These are phyloP conservation scores for Saccharomycopsis capsularis DNA, from an alignment of 805 yeast genomes.

Conservation along the genomic window DNA sequence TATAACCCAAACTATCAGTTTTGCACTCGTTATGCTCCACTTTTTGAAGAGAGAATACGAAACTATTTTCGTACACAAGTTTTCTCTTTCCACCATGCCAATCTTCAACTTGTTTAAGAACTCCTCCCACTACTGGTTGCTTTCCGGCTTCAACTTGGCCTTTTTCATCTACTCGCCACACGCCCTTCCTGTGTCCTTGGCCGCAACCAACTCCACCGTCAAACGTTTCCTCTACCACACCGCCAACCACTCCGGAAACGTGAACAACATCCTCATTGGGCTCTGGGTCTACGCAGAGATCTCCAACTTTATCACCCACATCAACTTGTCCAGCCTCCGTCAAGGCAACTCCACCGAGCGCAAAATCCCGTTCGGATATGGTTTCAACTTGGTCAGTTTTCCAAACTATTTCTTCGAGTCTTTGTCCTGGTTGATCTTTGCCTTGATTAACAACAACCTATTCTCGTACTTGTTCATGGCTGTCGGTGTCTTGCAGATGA, in stretches of 20 bases:
- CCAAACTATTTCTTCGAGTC: constrained; percentile 93
- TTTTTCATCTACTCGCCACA: constrained; percentile 38
- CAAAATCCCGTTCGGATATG: constrained; percentile 75
- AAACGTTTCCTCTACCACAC: constrained; percentile 18
- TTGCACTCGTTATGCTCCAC: constrained; percentile 58
- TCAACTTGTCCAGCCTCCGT: constrained; percentile 51
- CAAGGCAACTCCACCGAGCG: constrained; percentile 50
- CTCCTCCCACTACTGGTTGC: constrained; percentile 86
- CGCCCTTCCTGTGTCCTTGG: constrained; percentile 16
- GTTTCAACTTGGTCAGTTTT: constrained; percentile 73
- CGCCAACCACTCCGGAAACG: constrained; percentile 17
- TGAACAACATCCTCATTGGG: constrained; percentile 30
- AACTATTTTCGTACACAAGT: constrained; percentile 75
- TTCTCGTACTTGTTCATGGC: constrained; percentile 62
- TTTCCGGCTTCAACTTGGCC: constrained; percentile 60
- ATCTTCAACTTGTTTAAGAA: constrained; percentile 79
- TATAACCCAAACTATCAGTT: constrained; percentile 47
- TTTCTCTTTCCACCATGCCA: constrained; percentile 92
- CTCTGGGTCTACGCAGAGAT: constrained; percentile 56
- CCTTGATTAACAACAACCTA: constrained; percentile 71
- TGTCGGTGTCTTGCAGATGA: constrained; percentile 79
- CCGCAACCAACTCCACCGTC: not conserved
- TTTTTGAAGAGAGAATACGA: constrained; percentile 85
- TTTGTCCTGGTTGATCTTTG: constrained; percentile 64
- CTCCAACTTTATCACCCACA: constrained; percentile 68